Base-by-base conservation (phyloP, 2,329 filamentous ascomycete species). In the Colletotrichum spinosum region DNA sequence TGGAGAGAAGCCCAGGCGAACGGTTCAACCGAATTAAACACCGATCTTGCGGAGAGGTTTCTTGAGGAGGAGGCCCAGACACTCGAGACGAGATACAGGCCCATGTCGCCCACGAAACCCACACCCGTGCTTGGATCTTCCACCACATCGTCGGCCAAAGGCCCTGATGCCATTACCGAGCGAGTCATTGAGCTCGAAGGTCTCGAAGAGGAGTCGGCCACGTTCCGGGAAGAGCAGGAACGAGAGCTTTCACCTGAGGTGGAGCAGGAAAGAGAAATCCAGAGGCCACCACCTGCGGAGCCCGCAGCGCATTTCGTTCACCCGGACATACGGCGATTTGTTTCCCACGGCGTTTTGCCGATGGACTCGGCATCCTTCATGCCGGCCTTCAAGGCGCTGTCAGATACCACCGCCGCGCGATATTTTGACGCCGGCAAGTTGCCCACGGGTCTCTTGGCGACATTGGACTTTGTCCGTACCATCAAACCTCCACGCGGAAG, bases 211-310 rank as follows among this genome's bases (percentile, higher is more conserved):
- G 68, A 72, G 1, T 70, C 77, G 0, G 76, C 78, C 0, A 75
- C 76, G 0, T 74, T 91, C 0, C 77, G 86, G 3, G 88, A 92
- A 69, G 90, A 93, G 62, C 88, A 92, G 68, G 90, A 93, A 71
- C 81, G 90, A 0, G 90, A 92, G 67, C 77, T 93, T 0, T 80
- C 86, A 0, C 88, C 87, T 0, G 90, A 93, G 66, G 81, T 86
- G 1, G 87, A 92, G 68, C 76, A 84, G 34, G 87, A 92, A 69
- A 77, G 81, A 1, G 77, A 91, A 53, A 69, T 86, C 1, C 78
- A 91, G 68, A 78, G 77, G 1, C 85, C 87, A 0, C 70, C 73
- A 0, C 61, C 73, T 0, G 77, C 79, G 1, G 42, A 69, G 0
- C 79, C 88, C 0, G 70, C 67, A 0, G 1, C 8, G 0, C 85